These are phyloP conservation scores for Meyerozyma sp. DNA, from an alignment of 1,139 yeast species.

Conservation along the genomic window DNA sequence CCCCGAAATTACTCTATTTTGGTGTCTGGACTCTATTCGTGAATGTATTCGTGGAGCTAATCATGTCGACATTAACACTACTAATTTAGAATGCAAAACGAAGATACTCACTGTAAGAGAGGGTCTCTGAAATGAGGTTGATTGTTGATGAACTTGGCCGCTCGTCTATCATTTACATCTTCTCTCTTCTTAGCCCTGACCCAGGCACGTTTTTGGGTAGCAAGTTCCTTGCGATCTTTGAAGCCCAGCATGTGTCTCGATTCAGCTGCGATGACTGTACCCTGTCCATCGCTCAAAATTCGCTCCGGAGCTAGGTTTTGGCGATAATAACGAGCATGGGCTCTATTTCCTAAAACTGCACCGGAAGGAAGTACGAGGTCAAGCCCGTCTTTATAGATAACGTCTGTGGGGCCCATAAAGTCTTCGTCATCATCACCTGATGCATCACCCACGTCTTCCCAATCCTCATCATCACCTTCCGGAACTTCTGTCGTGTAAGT, in stretches of 20 bases:
- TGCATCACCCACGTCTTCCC: slow-evolving; percentile 11
- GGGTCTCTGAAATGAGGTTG: slow-evolving; percentile 93
- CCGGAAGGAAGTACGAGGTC: slow-evolving; percentile 88
- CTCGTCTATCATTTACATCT: slow-evolving; percentile 71
- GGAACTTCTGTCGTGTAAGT: slow-evolving; percentile 32
- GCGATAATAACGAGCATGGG: slow-evolving; percentile 79
- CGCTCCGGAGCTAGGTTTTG: slow-evolving; percentile 68
- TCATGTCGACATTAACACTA: slow-evolving; percentile 10
- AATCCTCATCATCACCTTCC: slow-evolving; percentile 18
- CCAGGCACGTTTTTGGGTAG: slow-evolving; percentile 75
- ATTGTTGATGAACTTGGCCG: slow-evolving; percentile 75
- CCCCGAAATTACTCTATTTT: slow-evolving; percentile 82
- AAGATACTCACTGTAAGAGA: slow-evolving; percentile 56
- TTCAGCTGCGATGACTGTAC: slow-evolving; percentile 91
- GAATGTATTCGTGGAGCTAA: slow-evolving; percentile 38
- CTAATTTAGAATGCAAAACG: neutral
- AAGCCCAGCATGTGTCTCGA: slow-evolving; percentile 62
- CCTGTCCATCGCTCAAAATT: slow-evolving; percentile 80
- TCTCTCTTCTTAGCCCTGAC: slow-evolving; percentile 59
- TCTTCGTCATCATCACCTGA: slow-evolving; percentile 27
- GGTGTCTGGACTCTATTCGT: slow-evolving; percentile 67
- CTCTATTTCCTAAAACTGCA: slow-evolving; percentile 82
- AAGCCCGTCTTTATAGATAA: slow-evolving; percentile 52
- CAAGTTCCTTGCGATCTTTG: slow-evolving; percentile 48
- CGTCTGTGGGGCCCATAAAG: slow-evolving; percentile 12